Evolutionary conservation across 257 asterid species (phyloP).

Genomic region (Solanum tarijense): DNA sequence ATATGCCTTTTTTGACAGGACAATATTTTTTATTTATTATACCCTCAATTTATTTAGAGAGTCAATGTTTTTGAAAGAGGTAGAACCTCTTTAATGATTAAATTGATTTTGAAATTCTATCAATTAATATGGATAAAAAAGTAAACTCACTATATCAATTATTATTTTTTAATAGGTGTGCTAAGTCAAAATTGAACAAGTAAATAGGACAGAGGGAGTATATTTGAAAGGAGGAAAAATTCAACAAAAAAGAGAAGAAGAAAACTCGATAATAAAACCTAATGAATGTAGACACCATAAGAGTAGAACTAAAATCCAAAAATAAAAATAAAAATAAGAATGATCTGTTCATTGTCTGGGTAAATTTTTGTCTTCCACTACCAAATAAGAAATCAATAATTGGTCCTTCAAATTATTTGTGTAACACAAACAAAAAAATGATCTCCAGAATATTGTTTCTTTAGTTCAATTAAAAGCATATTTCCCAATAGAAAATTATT

Average conservation of each 20-base stretch:
- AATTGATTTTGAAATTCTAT: no score
- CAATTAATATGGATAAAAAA: no score
- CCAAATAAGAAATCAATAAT: background rate
- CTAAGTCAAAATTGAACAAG: no score
- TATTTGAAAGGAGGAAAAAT: background rate
- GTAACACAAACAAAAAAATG: background rate
- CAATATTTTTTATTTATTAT: no score
- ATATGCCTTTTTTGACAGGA: no score
- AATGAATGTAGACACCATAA: background rate
- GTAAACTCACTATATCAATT: no score
- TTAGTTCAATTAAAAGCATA: background rate
- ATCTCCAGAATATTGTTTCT: background rate
- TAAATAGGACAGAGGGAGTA: no score
- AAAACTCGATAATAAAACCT: background rate
- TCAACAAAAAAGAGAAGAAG: background rate
- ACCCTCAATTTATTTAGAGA: no score
- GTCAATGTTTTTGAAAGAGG: no score
- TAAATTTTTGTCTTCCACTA: background rate
- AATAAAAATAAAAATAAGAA: background rate
- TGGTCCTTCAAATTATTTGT: background rate
- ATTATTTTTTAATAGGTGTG: no score
- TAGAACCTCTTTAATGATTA: no score
- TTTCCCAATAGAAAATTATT: background rate
- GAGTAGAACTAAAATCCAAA: background rate
- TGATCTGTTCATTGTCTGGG: background rate